Evolutionary conservation across 768 basidiomycete species (phyloP).

Genomic region (Filobasidium floriforme): DNA sequence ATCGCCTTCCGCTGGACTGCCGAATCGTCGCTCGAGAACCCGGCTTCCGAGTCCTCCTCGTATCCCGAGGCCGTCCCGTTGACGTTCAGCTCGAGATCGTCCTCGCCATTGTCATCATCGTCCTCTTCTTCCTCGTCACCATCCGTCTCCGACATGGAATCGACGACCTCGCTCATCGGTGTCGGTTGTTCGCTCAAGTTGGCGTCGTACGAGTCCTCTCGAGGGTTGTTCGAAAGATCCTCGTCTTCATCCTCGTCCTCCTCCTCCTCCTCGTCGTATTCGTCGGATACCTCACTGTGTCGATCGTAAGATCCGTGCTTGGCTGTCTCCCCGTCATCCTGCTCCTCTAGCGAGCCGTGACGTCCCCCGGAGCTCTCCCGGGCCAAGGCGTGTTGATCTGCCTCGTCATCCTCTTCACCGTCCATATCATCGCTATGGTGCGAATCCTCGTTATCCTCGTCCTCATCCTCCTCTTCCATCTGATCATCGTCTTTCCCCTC

Average conservation of each 20-base stretch:
- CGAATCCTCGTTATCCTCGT: constrained; percentile 8
- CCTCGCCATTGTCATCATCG: constrained; percentile 11
- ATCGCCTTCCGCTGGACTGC: background rate
- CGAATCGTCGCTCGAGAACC: constrained; percentile 7
- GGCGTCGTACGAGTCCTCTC: background rate
- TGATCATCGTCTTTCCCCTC: constrained; percentile 5
- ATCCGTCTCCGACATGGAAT: constrained; percentile 3
- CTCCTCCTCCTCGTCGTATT: background rate
- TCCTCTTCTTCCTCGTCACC: constrained; percentile 8
- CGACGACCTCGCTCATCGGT: background rate
- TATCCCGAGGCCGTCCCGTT: constrained; percentile 16
- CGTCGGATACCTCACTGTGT: too few relatives aligned
- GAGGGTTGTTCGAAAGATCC: background rate
- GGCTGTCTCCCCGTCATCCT: too few relatives aligned
- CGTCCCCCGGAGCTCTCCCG: background rate
- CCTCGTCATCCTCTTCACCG: constrained; percentile 10
- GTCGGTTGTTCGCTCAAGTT: background rate
- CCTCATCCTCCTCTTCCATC: constrained; percentile 3
- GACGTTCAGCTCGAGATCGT: constrained; percentile 1
- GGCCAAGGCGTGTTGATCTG: background rate
- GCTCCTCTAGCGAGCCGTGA: background rate
- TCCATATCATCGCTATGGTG: constrained; percentile 1
- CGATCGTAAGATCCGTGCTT: too few relatives aligned
- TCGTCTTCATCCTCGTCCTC: background rate
- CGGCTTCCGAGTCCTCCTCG: constrained; percentile 25